Evolutionary conservation across 108 stramenopile species (phyloP), one percentile per base, ranked within the genome.

Genomic region (Pinguiococcus pyrenoidosus): DNA sequence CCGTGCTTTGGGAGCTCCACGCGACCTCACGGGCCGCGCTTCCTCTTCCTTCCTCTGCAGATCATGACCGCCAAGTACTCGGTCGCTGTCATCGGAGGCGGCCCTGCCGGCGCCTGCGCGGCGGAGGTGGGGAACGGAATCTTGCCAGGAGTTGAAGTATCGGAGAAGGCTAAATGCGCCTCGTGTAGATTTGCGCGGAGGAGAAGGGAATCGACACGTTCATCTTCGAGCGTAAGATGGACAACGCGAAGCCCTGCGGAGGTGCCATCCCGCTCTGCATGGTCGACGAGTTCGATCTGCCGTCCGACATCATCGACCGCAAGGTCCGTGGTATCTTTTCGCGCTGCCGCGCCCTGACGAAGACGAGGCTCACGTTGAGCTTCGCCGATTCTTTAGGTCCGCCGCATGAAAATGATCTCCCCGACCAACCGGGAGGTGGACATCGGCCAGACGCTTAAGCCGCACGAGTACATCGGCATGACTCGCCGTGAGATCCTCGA

Each of bases 221-320:
- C 37, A 27, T 95, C 23, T 80, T 95, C 64, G 92, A 95, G 73
- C 80, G 92, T 24, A 95, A 95, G 84, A 84, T 95, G 66, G 85
- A 95, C 77, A 95, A 95, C 74, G 92, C 89, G 68, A 95, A 95
- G 86, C 92, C 92, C 20, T 95, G 92, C 55, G 92, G 92, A 29
- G 92, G 92, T 26, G 92, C 92, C 50, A 95, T 95, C 51, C 92
- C 92, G 34, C 84, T 95, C 29, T 95, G 92, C 73, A 95, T 95
- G 92, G 74, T 95, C 62, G 89, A 87, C 5, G 92, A 95, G 67
- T 95, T 95, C 76, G 79, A 90, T 65, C 76, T 95, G 46, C 92
- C 92, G 29, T 79, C 81, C 46, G 68, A 64, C 25, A 84, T 89
- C 56, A 87, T 95, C 47, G 92, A 95, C 72, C 83, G 92, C 48